phyloP scores from a whole-genome alignment of 176 grass and related monocot genomes.

The Oryza nivara region DNA sequence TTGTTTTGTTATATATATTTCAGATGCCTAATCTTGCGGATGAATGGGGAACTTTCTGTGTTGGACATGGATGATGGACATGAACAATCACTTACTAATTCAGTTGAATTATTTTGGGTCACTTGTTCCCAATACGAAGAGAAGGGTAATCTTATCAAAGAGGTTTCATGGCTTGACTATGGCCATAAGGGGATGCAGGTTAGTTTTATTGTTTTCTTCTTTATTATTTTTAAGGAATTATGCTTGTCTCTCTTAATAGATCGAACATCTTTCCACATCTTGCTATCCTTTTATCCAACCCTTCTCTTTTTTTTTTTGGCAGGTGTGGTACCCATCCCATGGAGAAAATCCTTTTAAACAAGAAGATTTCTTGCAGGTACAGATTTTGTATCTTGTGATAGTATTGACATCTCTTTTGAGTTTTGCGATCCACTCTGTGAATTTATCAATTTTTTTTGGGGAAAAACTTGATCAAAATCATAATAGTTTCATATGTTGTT shows the following conservation, averaged over 20 bases:
- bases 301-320: constrained; percentile 43
- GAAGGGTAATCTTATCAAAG: constrained; percentile 93
- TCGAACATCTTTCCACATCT: neutral
- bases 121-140: constrained; percentile 85
- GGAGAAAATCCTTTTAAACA: constrained; percentile 89
- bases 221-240: constrained; percentile 13
- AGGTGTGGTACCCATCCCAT: constrained; percentile 98
- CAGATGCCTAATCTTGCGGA: constrained; percentile 93
- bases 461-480: neutral
- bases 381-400: constrained; percentile 14
- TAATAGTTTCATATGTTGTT: constrained; percentile 10
- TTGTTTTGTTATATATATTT: constrained; percentile 42
- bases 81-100: constrained; percentile 86
- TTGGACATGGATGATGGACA: constrained; percentile 96
- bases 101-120: constrained; percentile 96
- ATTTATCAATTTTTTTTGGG: neutral
- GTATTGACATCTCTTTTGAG: constrained; percentile 31
- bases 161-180: constrained; percentile 99
- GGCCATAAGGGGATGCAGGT: constrained; percentile 99
- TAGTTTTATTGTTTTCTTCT: constrained; percentile 35
- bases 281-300: constrained; percentile 20
- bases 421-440: constrained; percentile 33
- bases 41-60: constrained; percentile 93
- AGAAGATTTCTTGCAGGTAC: constrained; percentile 98
- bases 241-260: neutral